Percentiles rank a stretch among this genome's conserved stretches.
Evolutionary conservation across 306 rosid genomes (phyloP).

Genomic region (barrel medic (Medicago truncatula)): MtrunA17r5.0-ANR NC_053049.1:10313001-10313500

Average conservation of each 20-base stretch:
- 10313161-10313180: no score
- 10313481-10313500: background rate
- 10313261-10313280: no score
- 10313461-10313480: background rate
- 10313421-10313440: background rate
- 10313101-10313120: no score
- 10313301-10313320: background rate
- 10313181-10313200: background rate
- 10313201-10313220: background rate
- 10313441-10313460: background rate
- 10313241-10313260: no score
- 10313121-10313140: no score
- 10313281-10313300: background rate
- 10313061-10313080: no score
- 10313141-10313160: no score
- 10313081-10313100: no score
- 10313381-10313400: background rate
- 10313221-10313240: no score
- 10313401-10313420: background rate
- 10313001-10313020: no score
- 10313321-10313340: background rate
- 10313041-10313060: no score
- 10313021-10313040: no score
- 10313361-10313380: background rate
- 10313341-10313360: background rate